Base-by-base conservation (phyloP, 148 eudicot species). In the Fallopia convolvulus region DNA sequence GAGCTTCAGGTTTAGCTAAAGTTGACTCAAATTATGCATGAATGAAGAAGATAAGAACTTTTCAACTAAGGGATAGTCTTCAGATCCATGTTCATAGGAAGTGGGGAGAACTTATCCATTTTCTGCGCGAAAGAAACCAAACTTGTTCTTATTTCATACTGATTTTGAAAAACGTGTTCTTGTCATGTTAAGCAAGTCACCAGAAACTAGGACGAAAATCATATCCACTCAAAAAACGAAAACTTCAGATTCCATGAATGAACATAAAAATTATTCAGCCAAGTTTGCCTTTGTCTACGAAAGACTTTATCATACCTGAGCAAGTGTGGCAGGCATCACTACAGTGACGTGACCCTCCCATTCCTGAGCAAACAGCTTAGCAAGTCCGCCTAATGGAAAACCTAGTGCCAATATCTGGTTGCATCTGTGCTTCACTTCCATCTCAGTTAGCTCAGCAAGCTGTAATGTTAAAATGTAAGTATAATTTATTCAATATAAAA, bases 341-440 rank as follows among this genome's bases (percentile, higher is more conserved):
- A 95, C 89, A 30, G 99, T 95, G 52, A 95, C 97, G 81, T 95
- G 97, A 42, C 99, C 99, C 80, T 95, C 99, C 99, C 99, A 95
- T 74, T 94, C 99, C 79, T 95, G 99, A 84, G 99, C 97, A 86
- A 95, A 95, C 42, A 95, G 88, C 85, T 89, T 91, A 66, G 97
- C 91, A 8, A 92, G 53, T 73, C 97, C 99, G 32, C 97, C 92
- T 65, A 92, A 79, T 12, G 99, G 97, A 77, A 95, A 92, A 71
- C 99, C 99, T 65, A 95, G 94, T 80, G 91, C 99, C 87, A 95
- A 81, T 80, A 92, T 77, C 83, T 95, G 97, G 86, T 87, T 86
- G 87, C 94, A 95, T 84, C 97, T 81, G 85, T 95, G 97, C 79
- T 95, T 95, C 78, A 95, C 99, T 83, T 95, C 99, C 99, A 95